Evolutionary conservation across 768 basidiomycete genomes (phyloP), one percentile per base, ranked within the genome.

Genomic region (Myochromella boudieri): DNA sequence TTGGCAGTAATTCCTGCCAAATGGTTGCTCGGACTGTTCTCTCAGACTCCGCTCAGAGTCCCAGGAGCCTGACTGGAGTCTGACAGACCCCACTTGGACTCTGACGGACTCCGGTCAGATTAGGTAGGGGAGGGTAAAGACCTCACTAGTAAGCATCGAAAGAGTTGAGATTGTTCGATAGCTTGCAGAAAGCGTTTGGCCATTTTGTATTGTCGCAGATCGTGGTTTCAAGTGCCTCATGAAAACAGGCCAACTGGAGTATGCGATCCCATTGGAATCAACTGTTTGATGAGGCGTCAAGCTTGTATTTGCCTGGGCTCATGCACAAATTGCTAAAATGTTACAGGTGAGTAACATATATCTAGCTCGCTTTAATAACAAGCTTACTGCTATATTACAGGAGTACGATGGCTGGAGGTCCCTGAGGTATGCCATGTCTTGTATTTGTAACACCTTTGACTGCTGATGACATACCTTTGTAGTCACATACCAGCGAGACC

Each of bases 361-460:
- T 67, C 12, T 56, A 63, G 18, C n/a, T 58, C 3, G 37, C 68
- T 0, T 66, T 67, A 0, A 20, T 39, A 14, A 57, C 57, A 0
- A 25, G 67, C 0, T 28, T 31, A 0, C 48, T 70, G 2, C 34
- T 66, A 0, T 53, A 73, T 1, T 69, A 75, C 42, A 28, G 70
- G 1, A 51, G n/a, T n/a, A n/a, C n/a, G n/a, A n/a, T n/a, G n/a
- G n/a, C n/a, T 68, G 12, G 68, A 72, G 49, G 64, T 71, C 3
- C 22, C 48, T 4, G 42, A 55, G 53, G 46, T 47, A n/a, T 22
- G 37, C 24, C 11, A 22, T 27, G 4, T 9, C 5, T 4, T 33
- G 4, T 4, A 33, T 15, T 14, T 33, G 17, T 33, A 6, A 33
- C 17, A 33, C 17, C 12, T 4, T 3, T 6, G 32, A 33, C 4